Evolutionary conservation across 1,139 yeast species (phyloP), one percentile per base, ranked within the genome.

Genomic region (Candida tunisiensis): DNA sequence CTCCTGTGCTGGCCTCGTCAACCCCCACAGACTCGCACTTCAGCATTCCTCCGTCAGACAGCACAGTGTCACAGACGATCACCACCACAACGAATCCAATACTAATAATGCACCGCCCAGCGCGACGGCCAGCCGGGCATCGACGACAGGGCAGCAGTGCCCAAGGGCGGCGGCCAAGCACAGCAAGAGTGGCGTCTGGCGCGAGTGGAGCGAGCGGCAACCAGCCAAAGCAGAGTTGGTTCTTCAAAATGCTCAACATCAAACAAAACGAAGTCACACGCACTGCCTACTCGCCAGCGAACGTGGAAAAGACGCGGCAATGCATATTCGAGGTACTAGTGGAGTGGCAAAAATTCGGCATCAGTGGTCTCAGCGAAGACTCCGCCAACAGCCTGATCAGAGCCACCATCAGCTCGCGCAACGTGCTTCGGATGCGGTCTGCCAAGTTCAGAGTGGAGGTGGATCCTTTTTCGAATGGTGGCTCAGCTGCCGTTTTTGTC

Each of bases 221-320:
- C n/a, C n/a, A n/a, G n/a, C 45, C 34, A 14, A 42, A 41, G 31
- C 58, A 53, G 36, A 53, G 49, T 31, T 53, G 59, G 59, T 50
- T 53, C 36, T 45, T 53, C 51, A 53, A 51, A 35, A 40, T 53
- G 39, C 40, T 53, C 21, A 31, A 34, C 21, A n/a, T 35, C 12
- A 32, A 29, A 25, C 25, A 28, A 15, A 19, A 29, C 5, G 15
- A 32, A 18, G 32, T 34, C n/a, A 35, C 43, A 12, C 41, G 40
- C 33, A 36, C 47, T 0, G 36, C 50, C 16, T 36, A 40, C 25
- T 44, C 53, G 5, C 31, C 40, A 3, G 32, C 45, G 28, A 31
- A 41, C 6, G 39, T 39, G 13, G 34, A 39, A 6, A 36, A 40
- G 25, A 41, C 50, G 24, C 39, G 50, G n/a, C 45, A 39, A 9